A percentile compares a stretch with the other conserved stretches of the same genome.
Conservation (phyloP, 768 basidiomycete genomes). For the Hygrocybe punicea region DNA sequence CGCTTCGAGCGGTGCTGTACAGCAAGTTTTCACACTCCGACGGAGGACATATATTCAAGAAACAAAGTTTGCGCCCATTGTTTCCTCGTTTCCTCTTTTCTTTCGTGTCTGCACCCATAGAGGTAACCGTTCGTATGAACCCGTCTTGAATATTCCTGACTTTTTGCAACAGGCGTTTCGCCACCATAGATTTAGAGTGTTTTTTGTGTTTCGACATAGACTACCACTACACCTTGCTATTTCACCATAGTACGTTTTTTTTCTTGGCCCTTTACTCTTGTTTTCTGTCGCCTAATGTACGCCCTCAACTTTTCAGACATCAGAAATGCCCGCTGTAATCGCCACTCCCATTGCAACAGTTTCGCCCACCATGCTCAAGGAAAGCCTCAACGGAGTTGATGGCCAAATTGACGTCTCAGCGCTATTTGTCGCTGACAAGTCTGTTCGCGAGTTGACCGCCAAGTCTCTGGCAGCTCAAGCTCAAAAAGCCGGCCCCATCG, state of each 20-base stretch:
- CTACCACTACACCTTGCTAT: slow-evolving; percentile 38
- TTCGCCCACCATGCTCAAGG: slow-evolving; percentile 70
- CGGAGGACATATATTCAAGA: neutral
- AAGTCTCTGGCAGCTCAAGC: slow-evolving; percentile 65
- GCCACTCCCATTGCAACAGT: slow-evolving; percentile 58
- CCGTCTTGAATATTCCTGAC: no score
- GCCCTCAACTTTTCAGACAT: slow-evolving; percentile 36
- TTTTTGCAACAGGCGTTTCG: slow-evolving; percentile 33
- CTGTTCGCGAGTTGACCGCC: slow-evolving; percentile 69
- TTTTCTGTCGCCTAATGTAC: slow-evolving; percentile 12
- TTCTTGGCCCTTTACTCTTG: neutral
- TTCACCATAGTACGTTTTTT: slow-evolving; percentile 44
- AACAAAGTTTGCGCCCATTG: neutral
- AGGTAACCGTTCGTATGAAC: neutral
- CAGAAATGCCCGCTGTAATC: slow-evolving; percentile 79
- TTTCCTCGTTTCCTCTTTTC: neutral
- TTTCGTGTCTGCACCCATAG: slow-evolving; percentile 3
- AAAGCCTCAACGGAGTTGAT: slow-evolving; percentile 43
- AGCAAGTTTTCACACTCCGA: slow-evolving; percentile 5
- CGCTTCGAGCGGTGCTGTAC: neutral
- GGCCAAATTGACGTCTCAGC: slow-evolving; percentile 67
- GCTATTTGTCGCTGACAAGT: slow-evolving; percentile 85
- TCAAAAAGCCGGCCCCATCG: slow-evolving; percentile 81
- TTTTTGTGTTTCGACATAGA: slow-evolving; percentile 56
- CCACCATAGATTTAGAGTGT: slow-evolving; percentile 60